phyloP scores from a whole-genome alignment of 768 basidiomycete species.

The Boletus vinaceobasis region DNA sequence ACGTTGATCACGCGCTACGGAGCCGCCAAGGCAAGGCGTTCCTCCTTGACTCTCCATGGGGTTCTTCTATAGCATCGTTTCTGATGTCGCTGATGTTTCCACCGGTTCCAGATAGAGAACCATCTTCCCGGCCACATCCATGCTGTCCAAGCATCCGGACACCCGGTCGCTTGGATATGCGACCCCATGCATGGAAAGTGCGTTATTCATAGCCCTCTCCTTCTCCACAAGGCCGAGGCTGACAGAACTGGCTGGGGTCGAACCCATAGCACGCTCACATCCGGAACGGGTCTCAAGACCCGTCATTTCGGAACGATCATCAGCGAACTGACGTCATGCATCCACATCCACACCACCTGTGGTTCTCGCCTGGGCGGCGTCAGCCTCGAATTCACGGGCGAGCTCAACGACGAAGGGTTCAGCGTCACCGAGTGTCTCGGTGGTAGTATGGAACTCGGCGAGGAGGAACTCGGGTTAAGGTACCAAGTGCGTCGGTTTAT shows the following conservation, averaged over 20 bases:
- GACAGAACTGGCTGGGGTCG: background rate
- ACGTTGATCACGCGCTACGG: conserved; percentile 94
- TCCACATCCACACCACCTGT: conserved; percentile 73
- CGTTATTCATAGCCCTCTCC: conserved; percentile 29
- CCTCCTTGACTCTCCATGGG: background rate
- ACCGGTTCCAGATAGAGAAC: conserved; percentile 56
- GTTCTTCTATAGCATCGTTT: background rate
- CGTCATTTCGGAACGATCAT: conserved; percentile 88
- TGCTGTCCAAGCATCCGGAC: conserved; percentile 73
- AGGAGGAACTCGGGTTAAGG: conserved; percentile 84
- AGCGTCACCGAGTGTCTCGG: conserved; percentile 97
- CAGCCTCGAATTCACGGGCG: conserved; percentile 90
- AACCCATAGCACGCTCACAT: conserved; percentile 69
- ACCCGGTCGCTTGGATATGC: conserved; percentile 91
- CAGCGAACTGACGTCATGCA: conserved; percentile 75
- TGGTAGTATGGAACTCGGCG: conserved; percentile 90
- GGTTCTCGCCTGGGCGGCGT: conserved; percentile 79
- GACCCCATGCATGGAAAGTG: conserved; percentile 99
- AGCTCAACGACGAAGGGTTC: conserved; percentile 85
- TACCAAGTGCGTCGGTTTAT: conserved; percentile 61
- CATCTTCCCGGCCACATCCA: conserved; percentile 78
- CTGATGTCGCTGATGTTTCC: background rate
- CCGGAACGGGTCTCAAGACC: conserved; percentile 80
- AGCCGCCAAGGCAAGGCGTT: conserved; percentile 62
- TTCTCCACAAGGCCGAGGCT: background rate